Evolutionary conservation across 768 basidiomycete genomes (phyloP), one percentile per base, ranked within the genome.

Genomic region (Boletus tylopilopsis): DNA sequence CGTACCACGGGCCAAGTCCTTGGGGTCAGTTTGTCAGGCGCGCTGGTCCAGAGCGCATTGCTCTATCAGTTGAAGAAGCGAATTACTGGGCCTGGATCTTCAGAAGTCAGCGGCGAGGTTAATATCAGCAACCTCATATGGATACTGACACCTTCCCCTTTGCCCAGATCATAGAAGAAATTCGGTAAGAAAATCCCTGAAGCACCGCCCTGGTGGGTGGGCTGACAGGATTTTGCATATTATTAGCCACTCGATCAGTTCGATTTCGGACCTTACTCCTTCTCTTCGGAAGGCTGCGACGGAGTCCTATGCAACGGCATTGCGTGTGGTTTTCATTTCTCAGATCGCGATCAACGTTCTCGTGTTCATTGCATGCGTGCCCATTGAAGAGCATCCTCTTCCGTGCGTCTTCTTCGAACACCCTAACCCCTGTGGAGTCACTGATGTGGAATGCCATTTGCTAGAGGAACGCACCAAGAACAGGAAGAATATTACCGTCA

Each of bases 1-100:
- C 76, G 94, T 55, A 94, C 92, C 8, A 88, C 90, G 16, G 94
- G 94, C 3, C 95, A 97, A 73, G 96, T 96, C 21, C 77, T 97
- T 47, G 96, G 95, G 30, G 95, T 99, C 46, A 89, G 90, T 59
- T 72, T 94, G 39, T 85, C 84, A 58, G 90, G 92, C 19, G 86
- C 91, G 0, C 66, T 98, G 23, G 71, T 94, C 27, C 95, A 99
- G 68, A 78, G 80, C 6, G 76, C 95, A 30, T 75, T 99, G 34
- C 70, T 84, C 24, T 67, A 73, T 41, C 81, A 89, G 61, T 73
- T 99, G 47, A 79, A 80, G 49, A 69, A 76, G 53, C 78, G 84
- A 44, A 94, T 99, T 57, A 78, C 75, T 6, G 94, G 90, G 1
- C 83, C 87, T 38, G 79, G 76, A 48, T 79, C 94, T 47, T 73